Evolutionary conservation across 805 yeast species (phyloP), one percentile per base, ranked within the genome.

Genomic region (Metschnikowia proteae): DNA sequence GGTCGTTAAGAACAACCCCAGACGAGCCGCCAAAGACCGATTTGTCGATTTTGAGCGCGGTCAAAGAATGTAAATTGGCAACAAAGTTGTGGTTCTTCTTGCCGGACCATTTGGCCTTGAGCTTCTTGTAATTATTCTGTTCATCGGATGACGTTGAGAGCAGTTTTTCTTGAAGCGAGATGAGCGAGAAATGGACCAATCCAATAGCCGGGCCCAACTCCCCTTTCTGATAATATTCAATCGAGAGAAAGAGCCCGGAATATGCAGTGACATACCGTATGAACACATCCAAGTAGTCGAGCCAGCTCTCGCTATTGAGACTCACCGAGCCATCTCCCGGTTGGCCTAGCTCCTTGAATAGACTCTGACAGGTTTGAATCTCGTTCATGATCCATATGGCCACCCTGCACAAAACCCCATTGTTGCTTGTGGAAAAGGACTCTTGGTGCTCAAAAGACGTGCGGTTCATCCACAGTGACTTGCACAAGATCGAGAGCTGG

Each of bases 131-230:
- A 38, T 25, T 30, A 3, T 56, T 56, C 11, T 42, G 41, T 11
- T 51, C 39, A 3, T 25, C 38, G 6, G 38, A 22, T 10, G 31
- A n/a, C 7, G 43, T 8, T 9, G 34, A 29, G 25, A 46, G 22
- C 41, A 45, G 40, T 51, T 68, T 71, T 45, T 69, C 67, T 50
- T 73, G 78, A 25, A 73, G 58, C 28, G 61, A 57, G 8, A 73
- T 50, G 9, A 73, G 58, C 23, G 73, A 52, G 39, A 62, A 64
- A 48, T 74, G 71, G 3, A 76, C 55, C 30, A 75, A 62, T 1
- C 80, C 82, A 35, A 77, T 64, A 3, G 78, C 72, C n/a, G 65
- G 65, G 6, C 82, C 82, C 17, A 76, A 45, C 34, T 71, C 66
- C 45, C 67, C 64, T 42, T 75, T 67, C 50, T 75, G 76, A 56